These are phyloP conservation scores for Pelargonium citronellum DNA, from an alignment of 441 rosid genomes.

Conservation along the genomic window DNA sequence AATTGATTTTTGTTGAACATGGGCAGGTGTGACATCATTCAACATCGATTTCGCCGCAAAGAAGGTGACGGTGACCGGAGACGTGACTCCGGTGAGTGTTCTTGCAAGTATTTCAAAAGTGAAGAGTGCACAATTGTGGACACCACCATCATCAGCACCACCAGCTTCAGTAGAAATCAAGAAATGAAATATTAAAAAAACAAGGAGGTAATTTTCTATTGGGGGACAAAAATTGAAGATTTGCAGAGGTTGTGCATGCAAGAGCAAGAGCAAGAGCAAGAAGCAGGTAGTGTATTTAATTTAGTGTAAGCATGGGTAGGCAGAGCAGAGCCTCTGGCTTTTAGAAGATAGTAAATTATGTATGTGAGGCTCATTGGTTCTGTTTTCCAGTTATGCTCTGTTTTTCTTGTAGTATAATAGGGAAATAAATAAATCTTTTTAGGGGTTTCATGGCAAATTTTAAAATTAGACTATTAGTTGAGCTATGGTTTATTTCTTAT, in stretches of 20 bases:
- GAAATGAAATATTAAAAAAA: conserved; percentile 19
- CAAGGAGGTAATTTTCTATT: not conserved
- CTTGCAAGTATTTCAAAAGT: conserved; percentile 84
- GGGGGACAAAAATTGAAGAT: not conserved
- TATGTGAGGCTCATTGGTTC: not conserved
- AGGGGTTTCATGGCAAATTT: too few species aligned
- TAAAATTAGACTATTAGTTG: too few species aligned
- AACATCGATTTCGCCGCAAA: conserved; percentile 70
- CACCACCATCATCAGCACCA: conserved; percentile 22
- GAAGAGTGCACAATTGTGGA: conserved; percentile 75
- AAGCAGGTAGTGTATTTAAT: not conserved
- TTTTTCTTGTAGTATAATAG: too few species aligned
- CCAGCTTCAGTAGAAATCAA: conserved; percentile 16
- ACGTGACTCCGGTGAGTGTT: conserved; percentile 65
- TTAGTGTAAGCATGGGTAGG: conserved; percentile 18
- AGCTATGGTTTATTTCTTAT: too few species aligned
- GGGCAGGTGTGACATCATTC: conserved; percentile 74
- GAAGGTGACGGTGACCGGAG: conserved; percentile 76
- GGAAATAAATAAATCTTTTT: too few species aligned
- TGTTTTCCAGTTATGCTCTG: conserved; percentile 10
- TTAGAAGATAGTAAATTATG: conserved; percentile 13
- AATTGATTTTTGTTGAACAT: not conserved
- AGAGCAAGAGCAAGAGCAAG: too few species aligned
- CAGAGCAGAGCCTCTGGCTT: conserved; percentile 26
- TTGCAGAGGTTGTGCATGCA: not conserved